These are phyloP conservation scores for Magnusiomyces fungicola DNA, from an alignment of 1,139 yeast genomes.

Conservation along the genomic window DNA sequence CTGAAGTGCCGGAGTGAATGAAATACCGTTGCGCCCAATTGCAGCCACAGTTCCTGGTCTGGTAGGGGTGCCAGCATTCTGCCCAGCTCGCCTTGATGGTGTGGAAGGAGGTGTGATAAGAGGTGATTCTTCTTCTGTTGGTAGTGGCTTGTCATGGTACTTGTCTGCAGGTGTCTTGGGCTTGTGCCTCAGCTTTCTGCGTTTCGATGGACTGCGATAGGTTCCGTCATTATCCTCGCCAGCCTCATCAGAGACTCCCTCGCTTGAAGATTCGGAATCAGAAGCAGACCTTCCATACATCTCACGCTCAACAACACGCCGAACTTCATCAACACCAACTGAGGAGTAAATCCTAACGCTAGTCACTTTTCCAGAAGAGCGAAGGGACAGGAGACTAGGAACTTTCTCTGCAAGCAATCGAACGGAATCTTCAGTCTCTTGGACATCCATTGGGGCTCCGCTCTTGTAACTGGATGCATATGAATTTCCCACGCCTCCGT, in stretches of 20 bases:
- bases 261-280: not conserved
- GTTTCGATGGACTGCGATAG: not conserved
- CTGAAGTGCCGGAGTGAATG: not conserved
- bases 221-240: not conserved
- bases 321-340: not conserved
- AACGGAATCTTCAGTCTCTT: conserved; percentile 9
- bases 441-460: conserved; percentile 2
- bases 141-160: not conserved
- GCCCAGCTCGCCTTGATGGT: not conserved
- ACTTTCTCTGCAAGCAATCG: conserved; percentile 9
- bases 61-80: not conserved
- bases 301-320: not conserved
- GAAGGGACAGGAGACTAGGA: conserved; percentile 7
- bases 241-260: not conserved
- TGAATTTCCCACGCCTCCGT: not conserved
- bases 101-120: conserved; percentile 2
- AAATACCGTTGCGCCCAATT: not conserved
- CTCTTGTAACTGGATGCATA: not conserved
- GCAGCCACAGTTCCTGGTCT: not conserved
- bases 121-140: not conserved
- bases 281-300: not conserved
- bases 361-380: not conserved
- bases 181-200: not conserved
- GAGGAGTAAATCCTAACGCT: not conserved
- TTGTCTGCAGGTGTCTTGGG: not conserved